These are phyloP conservation scores for Orbilia quercus DNA, from an alignment of 2,329 filamentous ascomycete genomes.

Conservation along the genomic window DNA sequence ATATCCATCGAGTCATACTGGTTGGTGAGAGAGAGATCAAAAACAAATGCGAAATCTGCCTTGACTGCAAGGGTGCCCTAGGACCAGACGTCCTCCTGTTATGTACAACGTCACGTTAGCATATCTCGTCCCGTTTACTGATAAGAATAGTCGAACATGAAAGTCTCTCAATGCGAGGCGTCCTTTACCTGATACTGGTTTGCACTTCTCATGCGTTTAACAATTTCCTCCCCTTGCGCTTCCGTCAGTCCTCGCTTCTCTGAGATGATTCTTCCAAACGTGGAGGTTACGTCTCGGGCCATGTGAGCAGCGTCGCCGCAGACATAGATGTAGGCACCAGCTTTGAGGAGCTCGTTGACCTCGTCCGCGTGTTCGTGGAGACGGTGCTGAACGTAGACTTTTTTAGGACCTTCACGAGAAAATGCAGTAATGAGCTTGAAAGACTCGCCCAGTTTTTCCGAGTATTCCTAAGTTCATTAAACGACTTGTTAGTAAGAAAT, in stretches of 20 bases:
- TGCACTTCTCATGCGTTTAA: constrained; percentile 93
- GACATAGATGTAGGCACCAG: constrained; percentile 94
- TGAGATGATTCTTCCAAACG: constrained; percentile 86
- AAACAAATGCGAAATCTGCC: neutral
- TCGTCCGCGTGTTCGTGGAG: constrained; percentile 84
- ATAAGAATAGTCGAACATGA: constrained; percentile 35
- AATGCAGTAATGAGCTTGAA: constrained; percentile 94
- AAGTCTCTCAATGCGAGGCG: constrained; percentile 58
- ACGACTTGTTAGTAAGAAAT: neutral
- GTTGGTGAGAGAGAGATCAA: neutral
- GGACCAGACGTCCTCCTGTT: constrained; percentile 78
- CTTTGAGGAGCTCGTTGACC: constrained; percentile 86
- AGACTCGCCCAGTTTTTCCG: constrained; percentile 83
- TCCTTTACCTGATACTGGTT: constrained; percentile 86
- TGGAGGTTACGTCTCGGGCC: constrained; percentile 89
- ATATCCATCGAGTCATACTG: constrained; percentile 19
- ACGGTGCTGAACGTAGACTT: constrained; percentile 96
- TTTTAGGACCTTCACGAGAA: constrained; percentile 85
- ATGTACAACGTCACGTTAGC: constrained; percentile 28
- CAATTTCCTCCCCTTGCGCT: constrained; percentile 91
- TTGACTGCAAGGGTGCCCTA: constrained; percentile 62
- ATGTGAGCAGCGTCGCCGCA: constrained; percentile 98
- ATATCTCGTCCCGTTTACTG: constrained; percentile 31
- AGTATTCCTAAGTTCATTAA: constrained; percentile 74
- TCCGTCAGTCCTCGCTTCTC: constrained; percentile 84